Evolutionary conservation across 2,329 filamentous ascomycete species (phyloP), one percentile per base, ranked within the genome.

Genomic region (Endocalyx cinctus): DNA sequence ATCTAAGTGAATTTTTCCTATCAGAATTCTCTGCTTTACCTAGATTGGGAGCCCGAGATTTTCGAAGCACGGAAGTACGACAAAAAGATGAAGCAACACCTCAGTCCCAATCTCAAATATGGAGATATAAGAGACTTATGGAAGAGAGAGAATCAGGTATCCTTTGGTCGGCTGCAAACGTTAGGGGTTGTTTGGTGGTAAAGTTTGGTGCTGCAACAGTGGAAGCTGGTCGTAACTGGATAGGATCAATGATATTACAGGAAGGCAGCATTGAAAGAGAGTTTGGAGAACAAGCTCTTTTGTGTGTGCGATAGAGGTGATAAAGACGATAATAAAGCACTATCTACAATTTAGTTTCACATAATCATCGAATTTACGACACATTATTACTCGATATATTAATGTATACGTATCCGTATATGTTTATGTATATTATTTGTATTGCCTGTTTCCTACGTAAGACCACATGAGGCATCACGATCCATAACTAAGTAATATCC

Each of bases 191-290:
- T 52, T 82, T 92, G 4, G 72, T 96, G 17, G 83, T 97, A 47
- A 97, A 97, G 58, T 94, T 97, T 57, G 87, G 86, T 2, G 86
- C 89, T 2, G 72, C 70, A 34, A 82, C 82, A 27, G 82, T 95
- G 16, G 88, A 97, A 57, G 83, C 82, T 17, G 88, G 82, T 4
- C 77, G 85, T 45, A 65, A 74, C 29, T 97, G 89, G 87, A 70
- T 97, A 37, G 78, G 79, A 8, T 70, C 70, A 6, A 84, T 96
- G 75, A 64, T 95, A 29, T 62, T 69, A 28, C 72, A 77, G 41
- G 87, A 95, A 57, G 85, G 84, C 2, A 89, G 77, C 42, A 69
- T 95, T 8, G 63, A 72, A 12, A 58, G 64, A 32, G 63, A 76
- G 10, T 96, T 96, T 66, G 90, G 90, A 2, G 82, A 88, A 35